Evolutionary conservation across 257 asterid genomes (phyloP).

Genomic region (Nicotiana knightiana): DNA sequence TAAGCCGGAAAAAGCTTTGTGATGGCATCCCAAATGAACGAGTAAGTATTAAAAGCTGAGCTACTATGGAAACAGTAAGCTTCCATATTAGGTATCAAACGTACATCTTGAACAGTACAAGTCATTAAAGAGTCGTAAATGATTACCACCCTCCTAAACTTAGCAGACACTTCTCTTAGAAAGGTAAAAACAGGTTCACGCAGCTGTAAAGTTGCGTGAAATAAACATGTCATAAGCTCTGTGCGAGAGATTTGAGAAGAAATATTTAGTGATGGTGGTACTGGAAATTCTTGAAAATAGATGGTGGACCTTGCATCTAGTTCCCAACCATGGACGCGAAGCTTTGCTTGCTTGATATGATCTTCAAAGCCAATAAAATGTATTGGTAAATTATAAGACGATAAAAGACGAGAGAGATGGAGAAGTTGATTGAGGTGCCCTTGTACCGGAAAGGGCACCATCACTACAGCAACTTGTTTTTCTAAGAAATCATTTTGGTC

Average conservation of each 20-base stretch:
- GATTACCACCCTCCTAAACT: background rate
- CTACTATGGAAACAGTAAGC: background rate
- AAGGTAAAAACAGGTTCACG: background rate
- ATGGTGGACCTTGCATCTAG: background rate
- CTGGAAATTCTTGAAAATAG: background rate
- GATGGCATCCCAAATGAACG: background rate
- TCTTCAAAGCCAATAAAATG: background rate
- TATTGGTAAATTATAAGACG: background rate
- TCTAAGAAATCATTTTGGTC: background rate
- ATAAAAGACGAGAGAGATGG: background rate
- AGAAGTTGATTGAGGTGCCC: slow-evolving; percentile 4
- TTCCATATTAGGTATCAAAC: background rate
- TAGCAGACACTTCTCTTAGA: background rate
- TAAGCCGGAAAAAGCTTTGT: background rate
- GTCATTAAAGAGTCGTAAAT: background rate
- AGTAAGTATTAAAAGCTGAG: background rate
- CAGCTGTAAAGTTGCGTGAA: background rate
- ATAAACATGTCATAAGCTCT: background rate
- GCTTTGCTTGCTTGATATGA: background rate
- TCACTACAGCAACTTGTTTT: background rate
- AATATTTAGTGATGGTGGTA: background rate
- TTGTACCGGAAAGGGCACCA: background rate
- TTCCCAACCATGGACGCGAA: background rate
- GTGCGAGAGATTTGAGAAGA: background rate
- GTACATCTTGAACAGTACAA: background rate